These are phyloP conservation scores for Eucalyptus urophylla DNA, from an alignment of 345 rosid genomes.

Conservation along the genomic window DNA sequence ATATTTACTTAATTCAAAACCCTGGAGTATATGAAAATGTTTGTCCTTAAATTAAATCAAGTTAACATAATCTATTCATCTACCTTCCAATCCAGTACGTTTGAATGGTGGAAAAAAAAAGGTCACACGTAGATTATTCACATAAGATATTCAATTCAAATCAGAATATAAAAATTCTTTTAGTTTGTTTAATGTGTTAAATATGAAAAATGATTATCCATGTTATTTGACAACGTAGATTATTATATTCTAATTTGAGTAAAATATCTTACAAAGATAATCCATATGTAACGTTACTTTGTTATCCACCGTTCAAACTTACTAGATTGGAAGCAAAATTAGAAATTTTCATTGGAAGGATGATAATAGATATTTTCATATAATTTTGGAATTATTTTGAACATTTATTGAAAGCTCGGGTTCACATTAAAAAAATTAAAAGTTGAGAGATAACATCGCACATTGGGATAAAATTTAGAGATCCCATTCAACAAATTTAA, in stretches of 20 bases:
- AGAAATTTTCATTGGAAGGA: not conserved
- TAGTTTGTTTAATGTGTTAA: not conserved
- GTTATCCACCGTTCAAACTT: not conserved
- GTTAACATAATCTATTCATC: not conserved
- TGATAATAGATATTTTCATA: not conserved
- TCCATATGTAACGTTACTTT: not conserved
- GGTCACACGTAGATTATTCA: no score
- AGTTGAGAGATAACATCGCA: no score
- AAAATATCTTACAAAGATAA: no score
- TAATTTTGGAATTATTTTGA: no score
- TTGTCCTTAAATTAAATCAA: no score
- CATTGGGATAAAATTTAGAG: not conserved
- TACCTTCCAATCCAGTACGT: no score
- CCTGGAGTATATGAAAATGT: not conserved
- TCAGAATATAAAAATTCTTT: no score
- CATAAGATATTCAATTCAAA: not conserved
- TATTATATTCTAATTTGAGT: no score
- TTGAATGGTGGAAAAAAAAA: not conserved
- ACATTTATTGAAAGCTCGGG: not conserved
- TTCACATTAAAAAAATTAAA: not conserved
- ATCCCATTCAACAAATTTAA: accelerated
- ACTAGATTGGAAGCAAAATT: not conserved
- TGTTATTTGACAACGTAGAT: not conserved
- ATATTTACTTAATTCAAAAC: not conserved
- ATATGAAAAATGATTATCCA: not conserved